phyloP scores from a whole-genome alignment of 148 eudicot genomes.

The Fallopia convolvulus region DNA sequence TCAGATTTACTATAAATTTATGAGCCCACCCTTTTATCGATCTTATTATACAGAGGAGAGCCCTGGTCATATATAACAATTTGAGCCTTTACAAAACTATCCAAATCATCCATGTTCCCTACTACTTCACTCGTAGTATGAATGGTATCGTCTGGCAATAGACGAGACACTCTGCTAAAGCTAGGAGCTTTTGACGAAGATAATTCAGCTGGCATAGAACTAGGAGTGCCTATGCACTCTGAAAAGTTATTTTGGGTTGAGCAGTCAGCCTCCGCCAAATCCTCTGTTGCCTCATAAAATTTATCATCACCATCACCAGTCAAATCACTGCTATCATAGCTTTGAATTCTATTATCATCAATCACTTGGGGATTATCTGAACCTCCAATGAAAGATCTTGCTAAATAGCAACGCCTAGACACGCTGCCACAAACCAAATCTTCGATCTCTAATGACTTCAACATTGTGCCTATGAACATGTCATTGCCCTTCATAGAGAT shows the following conservation, averaged over 20 bases:
- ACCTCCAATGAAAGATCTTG: slow-evolving; percentile 68
- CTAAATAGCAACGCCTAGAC: slow-evolving; percentile 55
- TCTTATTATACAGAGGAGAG: slow-evolving; percentile 54
- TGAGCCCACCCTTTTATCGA: slow-evolving; percentile 63
- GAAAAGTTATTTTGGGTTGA: slow-evolving; percentile 22
- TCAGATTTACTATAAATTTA: background rate
- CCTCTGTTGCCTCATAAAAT: slow-evolving; percentile 83
- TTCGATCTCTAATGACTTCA: slow-evolving; percentile 85
- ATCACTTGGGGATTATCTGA: slow-evolving; percentile 37
- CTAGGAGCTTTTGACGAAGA: slow-evolving; percentile 49
- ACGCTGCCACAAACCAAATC: slow-evolving; percentile 59
- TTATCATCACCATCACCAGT: slow-evolving; percentile 69
- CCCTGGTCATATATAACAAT: slow-evolving; percentile 71
- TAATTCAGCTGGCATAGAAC: slow-evolving; percentile 27
- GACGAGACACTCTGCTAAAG: slow-evolving; percentile 54
- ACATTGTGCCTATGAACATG: slow-evolving; percentile 81
- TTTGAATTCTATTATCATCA: slow-evolving; percentile 26
- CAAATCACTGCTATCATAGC: slow-evolving; percentile 26
- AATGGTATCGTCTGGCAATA: slow-evolving; percentile 50
- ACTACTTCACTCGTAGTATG: slow-evolving; percentile 27
- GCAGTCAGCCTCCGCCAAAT: slow-evolving; percentile 54
- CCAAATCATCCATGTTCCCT: slow-evolving; percentile 42
- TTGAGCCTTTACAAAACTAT: slow-evolving; percentile 95
- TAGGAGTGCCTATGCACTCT: slow-evolving; percentile 23
- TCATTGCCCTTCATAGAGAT: slow-evolving; percentile 66